Evolutionary conservation across 805 yeast genomes (phyloP), one percentile per base, ranked within the genome.

Genomic region (Grigorovia yakushimaensis): DNA sequence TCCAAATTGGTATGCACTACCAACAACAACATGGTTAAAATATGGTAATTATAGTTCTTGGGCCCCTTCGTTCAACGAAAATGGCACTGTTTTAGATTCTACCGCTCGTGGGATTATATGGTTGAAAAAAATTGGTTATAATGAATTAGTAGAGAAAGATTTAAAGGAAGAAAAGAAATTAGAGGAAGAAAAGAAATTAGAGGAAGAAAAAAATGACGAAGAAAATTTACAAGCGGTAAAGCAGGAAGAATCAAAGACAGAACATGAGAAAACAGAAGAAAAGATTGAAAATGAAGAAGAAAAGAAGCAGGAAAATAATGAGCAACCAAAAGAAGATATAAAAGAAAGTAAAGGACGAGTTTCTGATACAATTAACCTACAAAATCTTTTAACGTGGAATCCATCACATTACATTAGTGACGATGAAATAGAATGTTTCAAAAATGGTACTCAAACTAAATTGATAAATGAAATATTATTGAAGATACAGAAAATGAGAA

Each of bases 41-140:
- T 73, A 72, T 48, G 73, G 70, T 39, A 71, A 71, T 13, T 62
- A 67, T 24, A 68, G 73, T 42, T 70, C 78, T 13, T 84, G 82
- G 71, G 86, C 87, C 0, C 93, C 93, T 4, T 61, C 74, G 10
- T 66, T 72, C 39, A 88, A 82, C 59, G 83, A 82, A 53, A 72
- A 73, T 36, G 74, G 73, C 18, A 71, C 80, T 7, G 76, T 79
- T 2, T 61, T 81, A 11, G 72, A 77, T 23, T 72, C 74, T 15
- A 71, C 72, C 19, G 70, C 74, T 56, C 72, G 75, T 54, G 76
- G 79, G 3, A 60, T 72, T 20, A 67, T 73, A 5, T 77, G 82
- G 81, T 59, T 75, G 27, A 79, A 76, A 49, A 78, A 73, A 54
- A 64, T 72, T 40, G 82, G 82, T 1, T 72, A 71, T 46, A 67